Evolutionary conservation across 768 basidiomycete genomes (phyloP).

Genomic region (Daedaleopsis sinensis): DNA sequence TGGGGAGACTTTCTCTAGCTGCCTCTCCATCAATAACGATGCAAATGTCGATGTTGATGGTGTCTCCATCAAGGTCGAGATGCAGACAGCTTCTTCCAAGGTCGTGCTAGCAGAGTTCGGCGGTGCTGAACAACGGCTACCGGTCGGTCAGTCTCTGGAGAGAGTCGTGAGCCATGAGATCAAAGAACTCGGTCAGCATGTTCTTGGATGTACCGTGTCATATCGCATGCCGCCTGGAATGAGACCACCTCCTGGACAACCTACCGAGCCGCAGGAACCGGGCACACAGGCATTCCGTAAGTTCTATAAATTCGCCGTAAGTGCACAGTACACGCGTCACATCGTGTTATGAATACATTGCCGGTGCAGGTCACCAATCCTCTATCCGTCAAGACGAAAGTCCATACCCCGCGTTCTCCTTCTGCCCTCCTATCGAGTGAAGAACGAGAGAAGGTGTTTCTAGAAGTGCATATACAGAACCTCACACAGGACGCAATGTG

Average conservation of each 20-base stretch:
- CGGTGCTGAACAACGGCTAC: slow-evolving; percentile 49
- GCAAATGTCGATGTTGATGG: slow-evolving; percentile 62
- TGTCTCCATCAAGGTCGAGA: slow-evolving; percentile 73
- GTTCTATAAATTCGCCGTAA: slow-evolving; percentile 89
- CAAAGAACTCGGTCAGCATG: slow-evolving; percentile 92
- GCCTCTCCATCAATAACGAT: slow-evolving; percentile 84
- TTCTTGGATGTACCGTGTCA: slow-evolving; percentile 80
- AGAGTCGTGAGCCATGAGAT: slow-evolving; percentile 82
- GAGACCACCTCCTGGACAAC: slow-evolving; percentile 50
- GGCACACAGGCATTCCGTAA: slow-evolving; percentile 75
- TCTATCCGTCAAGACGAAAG: slow-evolving; percentile 93
- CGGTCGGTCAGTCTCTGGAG: slow-evolving; percentile 64
- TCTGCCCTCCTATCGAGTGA: slow-evolving; percentile 62
- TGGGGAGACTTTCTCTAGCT: slow-evolving; percentile 86
- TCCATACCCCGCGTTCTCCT: slow-evolving; percentile 76
- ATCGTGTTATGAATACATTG: not conserved
- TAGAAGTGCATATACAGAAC: slow-evolving; percentile 94
- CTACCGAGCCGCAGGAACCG: slow-evolving; percentile 55
- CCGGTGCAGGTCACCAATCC: slow-evolving; percentile 83
- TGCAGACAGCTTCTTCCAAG: slow-evolving; percentile 80
- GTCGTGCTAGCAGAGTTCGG: slow-evolving; percentile 65
- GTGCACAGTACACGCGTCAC: slow-evolving; percentile 32
- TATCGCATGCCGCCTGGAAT: slow-evolving; percentile 73
- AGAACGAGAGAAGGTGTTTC: slow-evolving; percentile 82
- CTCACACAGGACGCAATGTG: slow-evolving; percentile 74